These are phyloP conservation scores for Ceratobasidium sp. DNA, from an alignment of 1,284 basidiomycete species.

Conservation along the genomic window DNA sequence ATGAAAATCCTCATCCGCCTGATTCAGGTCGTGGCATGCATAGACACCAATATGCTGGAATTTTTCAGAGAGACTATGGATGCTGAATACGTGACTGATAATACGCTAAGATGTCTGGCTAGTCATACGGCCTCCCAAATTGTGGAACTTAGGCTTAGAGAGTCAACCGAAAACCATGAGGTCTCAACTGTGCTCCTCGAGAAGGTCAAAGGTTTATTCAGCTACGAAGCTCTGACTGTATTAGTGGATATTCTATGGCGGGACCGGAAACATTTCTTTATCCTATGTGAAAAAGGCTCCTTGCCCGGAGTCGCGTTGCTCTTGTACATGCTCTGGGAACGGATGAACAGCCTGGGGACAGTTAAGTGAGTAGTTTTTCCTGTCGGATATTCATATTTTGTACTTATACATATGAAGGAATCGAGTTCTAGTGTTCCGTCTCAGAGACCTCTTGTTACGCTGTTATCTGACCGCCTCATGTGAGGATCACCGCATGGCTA, in stretches of 20 bases:
- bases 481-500: not conserved
- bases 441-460: conserved; percentile 1
- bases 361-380: not conserved
- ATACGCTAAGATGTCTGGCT: not conserved
- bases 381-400: not conserved
- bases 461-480: not conserved
- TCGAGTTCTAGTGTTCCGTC: not conserved
- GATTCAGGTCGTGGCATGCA: not conserved
- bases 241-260: not conserved
- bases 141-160: not conserved
- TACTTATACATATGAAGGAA: not conserved
- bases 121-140: not conserved
- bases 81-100: not conserved
- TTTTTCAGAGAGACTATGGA: not conserved
- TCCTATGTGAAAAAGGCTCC: not conserved
- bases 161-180: not conserved
- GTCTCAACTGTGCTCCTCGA: not conserved
- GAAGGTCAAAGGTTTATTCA: not conserved
- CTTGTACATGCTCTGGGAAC: conserved; percentile 1
- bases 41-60: not conserved
- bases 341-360: not conserved
- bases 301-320: not conserved
- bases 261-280: conserved; percentile 5
- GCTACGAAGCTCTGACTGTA: not conserved
- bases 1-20: not conserved